These are phyloP conservation scores for Crithidia brevicula DNA, from an alignment of 208 protist genomes.

Conservation along the genomic window DNA sequence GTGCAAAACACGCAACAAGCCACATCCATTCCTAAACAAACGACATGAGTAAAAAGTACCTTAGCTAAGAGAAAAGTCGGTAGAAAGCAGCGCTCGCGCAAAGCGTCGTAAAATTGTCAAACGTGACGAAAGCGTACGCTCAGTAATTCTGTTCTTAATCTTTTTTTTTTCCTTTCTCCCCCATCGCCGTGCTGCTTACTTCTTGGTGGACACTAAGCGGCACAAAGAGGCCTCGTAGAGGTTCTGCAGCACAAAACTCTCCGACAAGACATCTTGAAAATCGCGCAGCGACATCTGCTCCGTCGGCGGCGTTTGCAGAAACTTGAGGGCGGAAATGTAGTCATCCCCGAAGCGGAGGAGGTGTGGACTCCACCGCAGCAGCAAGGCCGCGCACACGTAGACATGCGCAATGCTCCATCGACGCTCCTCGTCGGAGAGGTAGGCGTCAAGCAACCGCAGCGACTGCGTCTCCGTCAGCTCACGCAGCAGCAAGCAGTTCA, in stretches of 20 bases:
- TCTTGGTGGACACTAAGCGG: conserved; percentile 15
- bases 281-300: conserved; percentile 49
- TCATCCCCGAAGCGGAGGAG: conserved; percentile 56
- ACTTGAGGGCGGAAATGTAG: conserved; percentile 65
- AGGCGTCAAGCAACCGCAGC: conserved; percentile 89
- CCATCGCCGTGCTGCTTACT: neutral
- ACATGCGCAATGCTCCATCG: conserved; percentile 79
- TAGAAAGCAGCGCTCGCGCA: too few species aligned
- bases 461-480: conserved; percentile 82
- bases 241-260: conserved; percentile 69
- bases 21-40: too few species aligned
- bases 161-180: neutral
- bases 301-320: conserved; percentile 80
- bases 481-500: conserved; percentile 92
- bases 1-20: too few species aligned
- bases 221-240: conserved; percentile 58
- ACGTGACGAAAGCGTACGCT: too few species aligned
- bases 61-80: too few species aligned
- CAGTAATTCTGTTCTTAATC: too few species aligned
- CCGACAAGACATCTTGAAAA: conserved; percentile 66
- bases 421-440: conserved; percentile 80
- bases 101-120: too few species aligned
- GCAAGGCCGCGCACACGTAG: conserved; percentile 89
- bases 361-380: conserved; percentile 63
- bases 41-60: too few species aligned